phyloP scores from a whole-genome alignment of 768 basidiomycete genomes.

The Termitomyces sp. region DNA sequence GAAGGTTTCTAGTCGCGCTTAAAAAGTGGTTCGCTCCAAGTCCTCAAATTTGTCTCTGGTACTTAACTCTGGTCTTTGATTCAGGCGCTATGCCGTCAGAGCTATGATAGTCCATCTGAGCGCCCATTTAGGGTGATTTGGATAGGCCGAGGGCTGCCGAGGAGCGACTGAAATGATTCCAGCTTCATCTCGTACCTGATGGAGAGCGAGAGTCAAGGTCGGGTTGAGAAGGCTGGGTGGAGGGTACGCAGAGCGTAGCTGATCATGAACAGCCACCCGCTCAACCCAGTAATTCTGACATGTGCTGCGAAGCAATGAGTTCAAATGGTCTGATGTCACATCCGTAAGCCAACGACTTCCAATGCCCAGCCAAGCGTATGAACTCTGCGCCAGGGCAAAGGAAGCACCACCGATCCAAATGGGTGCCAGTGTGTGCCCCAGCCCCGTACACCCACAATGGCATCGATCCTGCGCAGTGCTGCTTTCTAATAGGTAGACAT shows the following conservation, averaged over 20 bases:
- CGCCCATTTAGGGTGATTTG: not conserved
- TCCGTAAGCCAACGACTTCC: not conserved
- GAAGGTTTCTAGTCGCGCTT: conserved; percentile 1
- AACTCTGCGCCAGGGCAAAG: not conserved
- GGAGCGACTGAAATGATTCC: not conserved
- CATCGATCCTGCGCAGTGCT: not conserved
- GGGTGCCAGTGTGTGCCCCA: not conserved
- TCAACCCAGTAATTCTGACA: not conserved
- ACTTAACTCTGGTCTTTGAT: conserved; percentile 3
- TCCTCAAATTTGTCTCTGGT: not conserved
- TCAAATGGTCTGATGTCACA: not conserved
- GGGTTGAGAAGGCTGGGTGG: not conserved
- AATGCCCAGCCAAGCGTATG: too few species aligned
- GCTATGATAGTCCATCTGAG: not conserved
- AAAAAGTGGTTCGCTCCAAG: conserved; percentile 1
- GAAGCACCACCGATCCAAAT: not conserved
- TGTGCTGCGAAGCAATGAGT: not conserved
- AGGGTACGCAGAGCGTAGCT: not conserved
- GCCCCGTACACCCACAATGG: not conserved
- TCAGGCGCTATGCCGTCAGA: conserved; percentile 1
- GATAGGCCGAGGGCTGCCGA: not conserved
- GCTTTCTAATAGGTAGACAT: not conserved
- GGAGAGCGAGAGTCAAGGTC: not conserved
- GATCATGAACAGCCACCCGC: not conserved
- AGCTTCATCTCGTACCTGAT: not conserved